phyloP scores from a whole-genome alignment of 352 stramenopile genomes.

The Aphanomyces cochlioides region DNA sequence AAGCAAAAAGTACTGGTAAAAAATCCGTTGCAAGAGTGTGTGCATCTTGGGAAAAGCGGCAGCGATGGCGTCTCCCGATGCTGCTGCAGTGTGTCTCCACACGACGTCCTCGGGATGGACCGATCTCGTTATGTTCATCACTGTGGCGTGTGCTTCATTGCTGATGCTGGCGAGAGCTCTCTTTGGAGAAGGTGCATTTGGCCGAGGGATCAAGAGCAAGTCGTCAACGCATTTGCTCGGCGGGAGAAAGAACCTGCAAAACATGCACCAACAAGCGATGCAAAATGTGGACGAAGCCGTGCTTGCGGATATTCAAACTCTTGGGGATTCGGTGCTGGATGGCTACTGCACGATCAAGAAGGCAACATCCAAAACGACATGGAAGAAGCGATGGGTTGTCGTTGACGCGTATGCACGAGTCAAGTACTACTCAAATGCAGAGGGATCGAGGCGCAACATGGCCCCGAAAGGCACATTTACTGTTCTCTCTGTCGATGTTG shows the following conservation, averaged over 20 bases:
- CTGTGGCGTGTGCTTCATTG: slow-evolving; percentile 54
- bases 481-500: slow-evolving; percentile 68
- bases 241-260: slow-evolving; percentile 7
- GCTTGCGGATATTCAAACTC: slow-evolving; percentile 38
- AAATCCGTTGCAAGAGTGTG: too few species aligned
- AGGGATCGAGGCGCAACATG: slow-evolving; percentile 66
- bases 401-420: slow-evolving; percentile 67
- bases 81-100: too few species aligned
- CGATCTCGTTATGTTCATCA: slow-evolving; percentile 64
- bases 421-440: slow-evolving; percentile 77
- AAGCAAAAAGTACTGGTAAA: too few species aligned
- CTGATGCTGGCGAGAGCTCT: slow-evolving; percentile 63
- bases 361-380: slow-evolving; percentile 62
- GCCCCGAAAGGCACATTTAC: slow-evolving; percentile 75
- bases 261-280: slow-evolving; percentile 1
- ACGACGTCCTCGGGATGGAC: background rate
- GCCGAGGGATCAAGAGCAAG: slow-evolving; percentile 8
- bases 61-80: too few species aligned
- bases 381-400: slow-evolving; percentile 81
- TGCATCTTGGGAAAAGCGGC: too few species aligned
- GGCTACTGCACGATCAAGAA: slow-evolving; percentile 82
- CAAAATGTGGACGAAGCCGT: slow-evolving; percentile 21
- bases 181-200: slow-evolving; percentile 31
- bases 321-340: slow-evolving; percentile 64
- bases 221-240: slow-evolving; percentile 9